phyloP scores from a whole-genome alignment of 352 stramenopile species.

The Phytopythium montanum region DNA sequence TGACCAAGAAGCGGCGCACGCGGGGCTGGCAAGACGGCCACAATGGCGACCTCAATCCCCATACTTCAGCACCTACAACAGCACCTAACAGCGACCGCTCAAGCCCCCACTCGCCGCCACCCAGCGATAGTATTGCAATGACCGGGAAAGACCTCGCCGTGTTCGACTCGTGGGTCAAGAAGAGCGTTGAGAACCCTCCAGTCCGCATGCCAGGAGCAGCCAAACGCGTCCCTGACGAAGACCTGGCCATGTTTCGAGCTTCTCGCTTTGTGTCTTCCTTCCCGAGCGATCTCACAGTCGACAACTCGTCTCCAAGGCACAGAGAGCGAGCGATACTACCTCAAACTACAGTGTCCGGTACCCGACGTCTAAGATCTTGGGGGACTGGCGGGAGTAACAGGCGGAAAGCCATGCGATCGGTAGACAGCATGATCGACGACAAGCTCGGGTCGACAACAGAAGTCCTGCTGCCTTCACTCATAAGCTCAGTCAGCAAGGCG shows the following conservation, averaged over 20 bases:
- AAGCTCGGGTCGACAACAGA: slow-evolving; percentile 10
- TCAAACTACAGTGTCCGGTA: background rate
- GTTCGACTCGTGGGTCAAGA: slow-evolving; percentile 46
- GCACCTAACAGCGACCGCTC: background rate
- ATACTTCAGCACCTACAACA: background rate
- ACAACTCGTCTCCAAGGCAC: background rate
- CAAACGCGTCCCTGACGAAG: slow-evolving; percentile 31
- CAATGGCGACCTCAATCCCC: too few species aligned
- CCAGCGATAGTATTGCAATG: slow-evolving; percentile 1
- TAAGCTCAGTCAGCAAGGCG: slow-evolving; percentile 22
- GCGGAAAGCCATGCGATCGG: slow-evolving; percentile 3
- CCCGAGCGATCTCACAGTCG: slow-evolving; percentile 16
- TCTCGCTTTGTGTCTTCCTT: slow-evolving; percentile 16
- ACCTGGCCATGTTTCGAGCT: slow-evolving; percentile 55
- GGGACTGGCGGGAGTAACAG: slow-evolving; percentile 11
- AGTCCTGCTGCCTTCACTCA: slow-evolving; percentile 32
- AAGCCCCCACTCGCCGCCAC: background rate
- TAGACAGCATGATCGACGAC: slow-evolving; percentile 19
- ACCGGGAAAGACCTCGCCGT: slow-evolving; percentile 15
- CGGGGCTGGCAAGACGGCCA: background rate
- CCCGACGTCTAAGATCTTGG: slow-evolving; percentile 17
- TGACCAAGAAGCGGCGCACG: background rate
- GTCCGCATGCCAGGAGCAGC: slow-evolving; percentile 43
- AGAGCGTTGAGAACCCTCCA: slow-evolving; percentile 24
- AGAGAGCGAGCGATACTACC: background rate